Evolutionary conservation across 2,329 filamentous ascomycete genomes (phyloP).

Genomic region (Colletotrichum sp.): DNA sequence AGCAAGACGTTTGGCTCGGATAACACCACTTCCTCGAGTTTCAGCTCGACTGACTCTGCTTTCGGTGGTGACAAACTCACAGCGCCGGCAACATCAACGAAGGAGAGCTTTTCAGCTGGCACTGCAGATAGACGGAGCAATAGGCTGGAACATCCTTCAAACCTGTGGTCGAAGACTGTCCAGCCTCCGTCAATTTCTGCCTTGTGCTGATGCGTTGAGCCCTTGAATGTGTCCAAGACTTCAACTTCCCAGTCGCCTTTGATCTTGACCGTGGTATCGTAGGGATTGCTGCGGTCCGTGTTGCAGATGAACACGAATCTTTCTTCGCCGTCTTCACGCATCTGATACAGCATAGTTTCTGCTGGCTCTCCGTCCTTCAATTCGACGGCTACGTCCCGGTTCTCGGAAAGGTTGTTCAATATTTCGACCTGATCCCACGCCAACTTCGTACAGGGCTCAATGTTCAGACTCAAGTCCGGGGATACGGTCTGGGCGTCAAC

Average conservation of each 20-base stretch:
- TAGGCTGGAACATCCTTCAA: slow-evolving; percentile 33
- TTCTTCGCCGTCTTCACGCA: slow-evolving; percentile 31
- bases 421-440: not conserved
- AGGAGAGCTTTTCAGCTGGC: not conserved
- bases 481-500: not conserved
- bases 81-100: not conserved
- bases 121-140: slow-evolving; percentile 24
- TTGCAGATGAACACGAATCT: slow-evolving; percentile 36
- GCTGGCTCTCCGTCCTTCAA: not conserved
- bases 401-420: not conserved
- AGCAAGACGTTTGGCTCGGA: slow-evolving; percentile 35
- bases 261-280: slow-evolving; percentile 26
- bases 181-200: slow-evolving; percentile 20
- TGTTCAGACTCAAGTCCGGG: not conserved
- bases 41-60: not conserved
- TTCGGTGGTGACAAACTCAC: not conserved
- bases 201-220: slow-evolving; percentile 10
- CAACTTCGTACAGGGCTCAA: not conserved
- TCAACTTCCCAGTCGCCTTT: slow-evolving; percentile 31
- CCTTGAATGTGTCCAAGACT: slow-evolving; percentile 31
- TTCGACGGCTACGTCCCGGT: not conserved
- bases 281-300: slow-evolving; percentile 26
- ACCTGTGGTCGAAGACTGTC: slow-evolving; percentile 28
- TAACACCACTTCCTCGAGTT: slow-evolving; percentile 17
- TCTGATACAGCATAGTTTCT: slow-evolving; percentile 31